Evolutionary conservation across 164 flowering plant species (phyloP).

Genomic region (Aristolochia contorta): DNA sequence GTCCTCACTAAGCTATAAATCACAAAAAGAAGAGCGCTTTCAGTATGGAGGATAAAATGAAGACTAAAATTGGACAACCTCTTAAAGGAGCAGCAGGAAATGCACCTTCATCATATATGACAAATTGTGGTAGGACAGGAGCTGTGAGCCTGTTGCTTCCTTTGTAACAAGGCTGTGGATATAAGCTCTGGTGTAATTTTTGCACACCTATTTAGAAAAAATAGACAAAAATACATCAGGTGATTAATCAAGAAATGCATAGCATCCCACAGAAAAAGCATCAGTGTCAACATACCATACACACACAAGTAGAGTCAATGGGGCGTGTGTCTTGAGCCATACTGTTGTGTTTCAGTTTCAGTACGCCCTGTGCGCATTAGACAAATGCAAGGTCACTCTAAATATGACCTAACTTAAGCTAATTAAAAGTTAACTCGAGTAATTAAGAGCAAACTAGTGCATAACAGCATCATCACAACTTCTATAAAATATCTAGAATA

Average conservation of each 20-base stretch:
- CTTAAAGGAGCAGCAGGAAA: not conserved
- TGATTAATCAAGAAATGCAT: too few species aligned
- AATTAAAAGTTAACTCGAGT: too few species aligned
- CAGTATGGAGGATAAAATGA: not conserved
- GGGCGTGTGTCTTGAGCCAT: constrained; percentile 86
- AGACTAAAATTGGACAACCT: not conserved
- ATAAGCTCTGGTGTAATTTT: constrained; percentile 84
- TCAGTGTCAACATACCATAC: constrained; percentile 60
- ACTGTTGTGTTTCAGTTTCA: constrained; percentile 68
- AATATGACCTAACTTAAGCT: too few species aligned
- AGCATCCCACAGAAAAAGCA: not conserved
- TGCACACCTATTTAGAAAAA: constrained; percentile 68
- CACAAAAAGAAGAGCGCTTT: not conserved
- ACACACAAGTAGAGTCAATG: constrained; percentile 72
- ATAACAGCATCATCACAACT: too few species aligned
- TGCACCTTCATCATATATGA: constrained; percentile 84
- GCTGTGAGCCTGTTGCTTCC: constrained; percentile 98
- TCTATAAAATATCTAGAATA: too few species aligned
- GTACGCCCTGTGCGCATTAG: constrained; percentile 49
- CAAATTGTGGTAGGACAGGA: constrained; percentile 85
- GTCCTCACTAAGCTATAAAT: constrained; percentile 82
- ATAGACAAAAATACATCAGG: not conserved
- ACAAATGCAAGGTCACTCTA: too few species aligned
- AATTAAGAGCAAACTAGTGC: too few species aligned
- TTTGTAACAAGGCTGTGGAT: constrained; percentile 93